These are phyloP conservation scores for Trichoderma hamatum DNA, from an alignment of 2,329 filamentous ascomycete species.

Conservation along the genomic window DNA sequence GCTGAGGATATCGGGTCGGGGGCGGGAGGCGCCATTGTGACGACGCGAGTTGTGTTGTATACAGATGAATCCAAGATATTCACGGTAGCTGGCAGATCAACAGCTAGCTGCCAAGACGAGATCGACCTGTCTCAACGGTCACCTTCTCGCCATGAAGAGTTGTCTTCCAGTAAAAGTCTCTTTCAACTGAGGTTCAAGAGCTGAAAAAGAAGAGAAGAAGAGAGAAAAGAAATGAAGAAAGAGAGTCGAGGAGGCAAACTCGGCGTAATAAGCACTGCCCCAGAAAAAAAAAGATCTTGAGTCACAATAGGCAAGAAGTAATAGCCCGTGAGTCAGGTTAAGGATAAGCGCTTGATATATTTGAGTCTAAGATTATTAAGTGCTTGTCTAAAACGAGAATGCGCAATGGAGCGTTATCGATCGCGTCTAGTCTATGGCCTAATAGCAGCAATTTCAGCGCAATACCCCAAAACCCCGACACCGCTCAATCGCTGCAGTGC, in stretches of 20 bases:
- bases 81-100: neutral
- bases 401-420: neutral
- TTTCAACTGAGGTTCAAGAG: neutral
- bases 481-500: slow-evolving; percentile 2
- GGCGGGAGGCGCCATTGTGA: slow-evolving; percentile 16
- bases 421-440: neutral
- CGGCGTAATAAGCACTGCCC: neutral
- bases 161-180: neutral
- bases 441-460: neutral
- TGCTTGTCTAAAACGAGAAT: neutral
- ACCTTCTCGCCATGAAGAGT: slow-evolving; percentile 10
- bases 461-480: neutral
- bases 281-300: neutral
- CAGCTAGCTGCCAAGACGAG: neutral
- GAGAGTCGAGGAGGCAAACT: slow-evolving; percentile 1
- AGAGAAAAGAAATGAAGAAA: neutral
- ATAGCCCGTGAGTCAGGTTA: neutral
- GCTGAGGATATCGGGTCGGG: neutral
- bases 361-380: neutral
- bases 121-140: neutral
- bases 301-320: neutral
- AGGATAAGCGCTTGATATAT: slow-evolving; percentile 5
- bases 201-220: neutral
- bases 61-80: neutral
- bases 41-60: neutral